Evolutionary conservation across 371 early-diverging fungal genomes (phyloP).

Genomic region (Mucor racemosus): DNA sequence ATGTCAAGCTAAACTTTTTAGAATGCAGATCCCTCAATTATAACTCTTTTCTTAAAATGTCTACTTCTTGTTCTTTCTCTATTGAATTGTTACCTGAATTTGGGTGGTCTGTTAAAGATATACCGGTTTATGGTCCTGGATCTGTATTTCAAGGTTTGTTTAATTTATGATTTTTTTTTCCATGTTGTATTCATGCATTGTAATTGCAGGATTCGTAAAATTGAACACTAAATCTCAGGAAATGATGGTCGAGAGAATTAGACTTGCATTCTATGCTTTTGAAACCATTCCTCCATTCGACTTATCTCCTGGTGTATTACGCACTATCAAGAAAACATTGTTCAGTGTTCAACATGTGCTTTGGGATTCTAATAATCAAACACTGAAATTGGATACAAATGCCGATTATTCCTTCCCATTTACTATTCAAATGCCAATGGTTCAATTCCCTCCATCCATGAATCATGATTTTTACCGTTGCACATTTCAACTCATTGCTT

Average conservation of each 20-base stretch:
- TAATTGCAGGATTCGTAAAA: constrained; percentile 16
- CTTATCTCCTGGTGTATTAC: constrained; percentile 1
- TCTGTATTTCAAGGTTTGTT: constrained; percentile 36
- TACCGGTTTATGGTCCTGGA: constrained; percentile 30
- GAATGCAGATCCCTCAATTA: constrained; percentile 12
- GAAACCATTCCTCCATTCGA: constrained; percentile 25
- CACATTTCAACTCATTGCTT: constrained; percentile 20
- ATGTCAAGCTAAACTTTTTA: background rate
- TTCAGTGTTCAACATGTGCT: constrained; percentile 20
- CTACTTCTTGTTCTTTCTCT: constrained; percentile 14
- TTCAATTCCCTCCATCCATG: constrained; percentile 25
- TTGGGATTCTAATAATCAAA: constrained; percentile 9
- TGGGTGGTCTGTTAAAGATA: constrained; percentile 29
- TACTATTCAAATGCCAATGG: constrained; percentile 30
- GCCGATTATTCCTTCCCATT: constrained; percentile 15
- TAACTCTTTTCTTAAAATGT: constrained; percentile 5
- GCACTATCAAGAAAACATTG: background rate
- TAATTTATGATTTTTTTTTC: background rate
- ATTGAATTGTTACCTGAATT: constrained; percentile 30
- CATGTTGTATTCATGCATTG: background rate
- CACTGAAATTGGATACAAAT: background rate
- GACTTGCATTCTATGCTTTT: constrained; percentile 22
- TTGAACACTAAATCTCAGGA: background rate
- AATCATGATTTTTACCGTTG: constrained; percentile 10
- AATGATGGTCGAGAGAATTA: constrained; percentile 12